These are phyloP conservation scores for Pecoramyces ruminantium DNA, from an alignment of 192 early-diverging fungal genomes.

Conservation along the genomic window DNA sequence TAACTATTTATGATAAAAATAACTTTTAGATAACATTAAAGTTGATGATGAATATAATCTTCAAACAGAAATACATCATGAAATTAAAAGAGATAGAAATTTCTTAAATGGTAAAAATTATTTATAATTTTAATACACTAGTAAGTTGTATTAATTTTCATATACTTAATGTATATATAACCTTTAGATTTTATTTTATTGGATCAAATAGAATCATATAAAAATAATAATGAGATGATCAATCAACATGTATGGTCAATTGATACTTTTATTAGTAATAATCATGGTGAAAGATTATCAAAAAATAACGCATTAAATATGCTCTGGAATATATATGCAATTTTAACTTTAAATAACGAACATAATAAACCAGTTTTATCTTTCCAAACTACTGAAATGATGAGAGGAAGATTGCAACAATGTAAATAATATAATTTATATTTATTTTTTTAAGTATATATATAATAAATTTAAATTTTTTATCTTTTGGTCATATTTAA, in stretches of 20 bases:
- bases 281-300: not conserved
- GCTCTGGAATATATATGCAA: not conserved
- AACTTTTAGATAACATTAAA: not conserved
- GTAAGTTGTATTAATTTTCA: too few relatives aligned
- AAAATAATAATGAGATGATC: not conserved
- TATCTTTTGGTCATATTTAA: too few relatives aligned
- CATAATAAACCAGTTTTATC: not conserved
- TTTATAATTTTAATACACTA: too few relatives aligned
- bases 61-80: not conserved
- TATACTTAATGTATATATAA: too few relatives aligned
- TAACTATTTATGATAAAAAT: too few relatives aligned
- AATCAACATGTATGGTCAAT: not conserved
- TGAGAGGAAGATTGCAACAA: not conserved
- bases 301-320: not conserved
- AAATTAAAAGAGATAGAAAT: not conserved
- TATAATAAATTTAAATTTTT: too few relatives aligned
- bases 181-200: not conserved
- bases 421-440: too few relatives aligned
- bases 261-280: not conserved
- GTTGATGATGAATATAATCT: not conserved
- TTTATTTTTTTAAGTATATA: too few relatives aligned
- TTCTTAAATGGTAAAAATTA: not conserved
- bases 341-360: not conserved
- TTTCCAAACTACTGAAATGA: not conserved
- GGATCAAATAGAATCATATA: not conserved